Evolutionary conservation across 2,329 filamentous ascomycete genomes (phyloP).

Genomic region (Emmonsiellopsis sp.): DNA sequence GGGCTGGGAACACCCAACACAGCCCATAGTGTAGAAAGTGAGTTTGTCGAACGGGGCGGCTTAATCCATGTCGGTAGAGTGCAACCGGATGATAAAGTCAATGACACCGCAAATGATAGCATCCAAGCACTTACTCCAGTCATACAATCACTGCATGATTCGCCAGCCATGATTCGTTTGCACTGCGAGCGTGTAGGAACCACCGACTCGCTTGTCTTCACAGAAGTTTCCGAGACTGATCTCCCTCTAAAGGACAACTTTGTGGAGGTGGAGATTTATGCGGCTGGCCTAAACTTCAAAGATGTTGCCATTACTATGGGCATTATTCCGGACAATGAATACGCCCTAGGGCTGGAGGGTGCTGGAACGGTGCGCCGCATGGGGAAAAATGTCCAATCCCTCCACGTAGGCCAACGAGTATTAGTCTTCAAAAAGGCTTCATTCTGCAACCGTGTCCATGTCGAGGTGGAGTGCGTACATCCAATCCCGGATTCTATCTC

Average conservation of each 20-base stretch:
- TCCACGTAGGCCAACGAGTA: slow-evolving; percentile 1
- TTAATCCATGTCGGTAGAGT: background rate
- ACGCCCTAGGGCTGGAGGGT: slow-evolving; percentile 1
- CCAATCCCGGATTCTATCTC: slow-evolving; percentile 19
- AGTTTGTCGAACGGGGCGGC: background rate
- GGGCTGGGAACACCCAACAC: background rate
- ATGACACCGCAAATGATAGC: background rate
- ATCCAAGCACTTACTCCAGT: background rate
- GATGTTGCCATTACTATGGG: slow-evolving; percentile 17
- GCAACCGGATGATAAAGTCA: background rate
- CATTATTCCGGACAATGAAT: background rate
- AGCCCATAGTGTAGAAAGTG: background rate
- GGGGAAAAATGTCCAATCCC: background rate
- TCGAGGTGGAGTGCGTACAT: background rate
- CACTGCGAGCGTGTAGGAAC: background rate
- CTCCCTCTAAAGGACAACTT: slow-evolving; percentile 8
- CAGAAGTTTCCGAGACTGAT: background rate
- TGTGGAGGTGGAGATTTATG: slow-evolving; percentile 24
- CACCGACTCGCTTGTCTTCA: background rate
- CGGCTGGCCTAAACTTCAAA: slow-evolving; percentile 21
- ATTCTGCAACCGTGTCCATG: slow-evolving; percentile 8
- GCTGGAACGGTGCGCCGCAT: slow-evolving; percentile 5
- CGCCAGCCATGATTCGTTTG: background rate
- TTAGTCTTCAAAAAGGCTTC: background rate
- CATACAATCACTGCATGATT: background rate